Conservation (phyloP, 345 rosid species). For the Rhodomyrtus tomentosa region DNA sequence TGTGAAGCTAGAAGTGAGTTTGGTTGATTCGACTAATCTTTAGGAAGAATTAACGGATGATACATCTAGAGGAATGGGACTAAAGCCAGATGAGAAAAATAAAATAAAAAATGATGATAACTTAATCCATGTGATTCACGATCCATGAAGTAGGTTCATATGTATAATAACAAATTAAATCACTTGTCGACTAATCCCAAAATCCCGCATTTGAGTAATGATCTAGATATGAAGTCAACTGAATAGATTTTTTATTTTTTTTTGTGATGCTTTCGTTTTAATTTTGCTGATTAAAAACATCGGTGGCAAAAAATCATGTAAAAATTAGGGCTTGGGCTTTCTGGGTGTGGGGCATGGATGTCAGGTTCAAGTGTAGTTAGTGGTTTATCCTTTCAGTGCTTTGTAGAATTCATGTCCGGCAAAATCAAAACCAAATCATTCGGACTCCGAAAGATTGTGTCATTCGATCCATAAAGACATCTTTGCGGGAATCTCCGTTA, state of each 20-base stretch:
- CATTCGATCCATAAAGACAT: neutral
- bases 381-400: neutral
- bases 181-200: neutral
- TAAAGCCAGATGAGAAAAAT: neutral
- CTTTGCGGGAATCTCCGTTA: neutral
- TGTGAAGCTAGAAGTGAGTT: neutral
- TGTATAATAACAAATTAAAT: neutral
- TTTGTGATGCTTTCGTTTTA: neutral
- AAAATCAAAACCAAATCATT: slow-evolving; percentile 3
- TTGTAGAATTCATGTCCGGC: slow-evolving; percentile 2
- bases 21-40: neutral
- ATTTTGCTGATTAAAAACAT: neutral
- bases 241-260: neutral
- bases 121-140: neutral
- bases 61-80: neutral
- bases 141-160: neutral
- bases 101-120: neutral
- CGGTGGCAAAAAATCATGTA: neutral
- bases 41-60: neutral
- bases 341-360: neutral
- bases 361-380: neutral
- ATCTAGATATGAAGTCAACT: neutral
- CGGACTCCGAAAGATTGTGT: neutral
- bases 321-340: neutral
- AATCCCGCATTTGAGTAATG: neutral